Base-by-base conservation (phyloP, 176 grass and related monocot genomes). In the Aegilops longissima region DNA sequence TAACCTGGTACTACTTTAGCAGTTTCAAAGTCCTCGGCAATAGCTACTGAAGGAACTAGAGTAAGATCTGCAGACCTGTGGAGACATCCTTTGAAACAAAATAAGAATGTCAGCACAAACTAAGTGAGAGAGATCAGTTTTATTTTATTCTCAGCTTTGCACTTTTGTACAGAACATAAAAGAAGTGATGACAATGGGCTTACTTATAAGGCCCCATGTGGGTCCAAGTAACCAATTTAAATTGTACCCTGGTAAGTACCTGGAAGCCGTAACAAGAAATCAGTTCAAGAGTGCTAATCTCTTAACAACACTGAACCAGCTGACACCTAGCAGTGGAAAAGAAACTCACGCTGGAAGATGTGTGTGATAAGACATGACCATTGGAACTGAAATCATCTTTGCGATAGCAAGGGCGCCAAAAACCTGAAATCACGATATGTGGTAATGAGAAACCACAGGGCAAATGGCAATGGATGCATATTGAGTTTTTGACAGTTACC, bases 281-380 rank as follows among this genome's bases (percentile, higher is more conserved):
- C 20, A 90, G 47, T 58, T 61, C 73, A 90, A 51, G 12, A 77
- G 42, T 12, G 27, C 68, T 86, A 72, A 88, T 51, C 17, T 35
- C 61, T 54, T n/a, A 77, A 77, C 77, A 82, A 18, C 20, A 72
- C 24, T 71, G 8, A 5, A 12, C 6, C 36, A 63, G 51, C 21
- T 63, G 62, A 70, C 5, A 64, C 23, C 61, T 30, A 44, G 12
- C 21, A n/a, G 5, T 70, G 68, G 44, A 73, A 45, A 51, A 73
- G 72, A 61, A 87, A 80, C 89, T 97, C 82, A 96, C 92, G 76
- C 89, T 86, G 97, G 94, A 87, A 99, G 89, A 92, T 99, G 97
- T 61, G 97, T 99, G 86, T 99, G 97, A 83, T 99, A 99, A 38
- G 97, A 99, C 97, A 99, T 96, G 52, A 99, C 87, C 73, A 99